These are phyloP conservation scores for Oropetium thomaeum DNA, from an alignment of 176 grass and related monocot genomes.

Conservation along the genomic window DNA sequence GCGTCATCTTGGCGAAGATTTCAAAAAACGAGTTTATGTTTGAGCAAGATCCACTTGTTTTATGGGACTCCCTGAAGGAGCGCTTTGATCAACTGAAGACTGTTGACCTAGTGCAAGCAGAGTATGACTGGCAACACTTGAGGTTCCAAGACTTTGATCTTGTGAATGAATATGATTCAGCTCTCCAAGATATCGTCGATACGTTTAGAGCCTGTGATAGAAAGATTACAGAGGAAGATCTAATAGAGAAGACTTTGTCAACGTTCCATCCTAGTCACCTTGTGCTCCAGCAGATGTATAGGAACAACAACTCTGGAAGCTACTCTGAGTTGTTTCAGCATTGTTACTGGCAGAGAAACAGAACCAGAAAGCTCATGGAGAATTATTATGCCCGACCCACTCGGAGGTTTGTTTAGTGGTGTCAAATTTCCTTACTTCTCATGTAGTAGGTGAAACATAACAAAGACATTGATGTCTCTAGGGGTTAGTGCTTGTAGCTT, in stretches of 20 bases:
- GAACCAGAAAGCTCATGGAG: not conserved
- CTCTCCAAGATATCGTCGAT: not conserved
- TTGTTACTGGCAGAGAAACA: not conserved
- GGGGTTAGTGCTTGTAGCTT: not conserved
- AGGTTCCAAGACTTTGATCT: not conserved
- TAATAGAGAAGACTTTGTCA: slow-evolving; percentile 14
- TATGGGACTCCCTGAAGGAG: slow-evolving; percentile 3
- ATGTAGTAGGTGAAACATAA: not conserved
- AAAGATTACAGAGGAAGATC: not conserved
- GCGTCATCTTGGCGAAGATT: not conserved
- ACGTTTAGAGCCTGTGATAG: not conserved
- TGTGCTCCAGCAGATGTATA: not conserved
- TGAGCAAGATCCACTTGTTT: not conserved
- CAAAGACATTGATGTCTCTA: not conserved
- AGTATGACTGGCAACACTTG: not conserved
- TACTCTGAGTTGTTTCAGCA: not conserved
- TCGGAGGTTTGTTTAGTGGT: not conserved
- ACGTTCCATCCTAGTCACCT: not conserved
- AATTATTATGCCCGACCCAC: not conserved
- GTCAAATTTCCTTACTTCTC: not conserved
- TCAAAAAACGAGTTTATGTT: not conserved
- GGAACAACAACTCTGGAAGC: not conserved
- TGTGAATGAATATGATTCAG: slow-evolving; percentile 13
- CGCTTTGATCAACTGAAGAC: not conserved
- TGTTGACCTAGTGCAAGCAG: not conserved